Evolutionary conservation across 225 moss, liverwort and hornwort species (phyloP).

Genomic region (Pseudoscleropodium purum): DNA sequence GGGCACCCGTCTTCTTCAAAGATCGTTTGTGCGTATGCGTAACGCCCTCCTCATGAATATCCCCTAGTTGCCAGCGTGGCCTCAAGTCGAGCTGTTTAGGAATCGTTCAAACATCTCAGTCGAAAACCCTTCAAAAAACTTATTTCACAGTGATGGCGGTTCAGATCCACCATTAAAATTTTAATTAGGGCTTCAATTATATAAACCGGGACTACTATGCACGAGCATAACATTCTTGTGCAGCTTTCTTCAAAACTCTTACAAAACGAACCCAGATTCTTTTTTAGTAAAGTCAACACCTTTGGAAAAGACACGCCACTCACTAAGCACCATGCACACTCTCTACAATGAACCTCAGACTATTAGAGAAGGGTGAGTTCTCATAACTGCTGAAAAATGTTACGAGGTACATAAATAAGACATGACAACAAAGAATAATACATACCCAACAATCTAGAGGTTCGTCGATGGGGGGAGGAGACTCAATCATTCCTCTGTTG

Average conservation of each 20-base stretch:
- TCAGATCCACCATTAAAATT: neutral
- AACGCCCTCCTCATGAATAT: slow-evolving; percentile 59
- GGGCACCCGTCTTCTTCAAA: slow-evolving; percentile 61
- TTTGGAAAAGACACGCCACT: neutral
- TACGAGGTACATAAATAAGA: neutral
- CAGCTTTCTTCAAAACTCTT: neutral
- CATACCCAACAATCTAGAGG: slow-evolving; percentile 71
- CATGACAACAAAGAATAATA: neutral
- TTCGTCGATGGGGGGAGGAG: slow-evolving; percentile 70
- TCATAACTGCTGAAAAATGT: neutral
- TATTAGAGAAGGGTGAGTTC: neutral
- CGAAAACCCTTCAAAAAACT: neutral
- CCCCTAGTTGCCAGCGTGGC: slow-evolving; percentile 97
- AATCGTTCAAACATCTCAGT: neutral
- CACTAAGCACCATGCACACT: neutral
- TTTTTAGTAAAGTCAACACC: neutral
- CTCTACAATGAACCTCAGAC: neutral
- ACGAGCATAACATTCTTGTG: neutral
- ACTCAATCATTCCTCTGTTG: slow-evolving; percentile 63
- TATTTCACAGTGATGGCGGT: neutral
- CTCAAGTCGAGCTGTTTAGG: slow-evolving; percentile 70
- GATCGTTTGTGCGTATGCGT: slow-evolving; percentile 44
- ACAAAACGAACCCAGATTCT: neutral
- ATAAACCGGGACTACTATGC: neutral
- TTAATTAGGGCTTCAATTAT: neutral